Evolutionary conservation across 371 early-diverging fungal genomes (phyloP), one percentile per base, ranked within the genome.

Genomic region (Apophysomyces elegans): DNA sequence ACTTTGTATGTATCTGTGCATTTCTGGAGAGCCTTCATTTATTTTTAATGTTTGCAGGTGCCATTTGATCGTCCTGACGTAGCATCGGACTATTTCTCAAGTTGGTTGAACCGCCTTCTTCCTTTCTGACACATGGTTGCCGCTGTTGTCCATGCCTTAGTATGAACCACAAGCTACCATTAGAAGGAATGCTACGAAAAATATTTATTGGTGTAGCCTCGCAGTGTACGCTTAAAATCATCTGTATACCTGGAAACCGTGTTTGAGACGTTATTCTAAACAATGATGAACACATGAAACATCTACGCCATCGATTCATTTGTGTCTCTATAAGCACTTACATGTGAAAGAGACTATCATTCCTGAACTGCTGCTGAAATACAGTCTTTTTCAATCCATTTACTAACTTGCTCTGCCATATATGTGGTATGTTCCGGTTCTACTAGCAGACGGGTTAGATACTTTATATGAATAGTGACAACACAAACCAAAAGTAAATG

Each of bases 401-500:
- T 18, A 50, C 8, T 21, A 5, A 76, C 79, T 65, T 73, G 72
- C 8, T 74, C 36, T 16, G 73, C 75, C 80, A 74, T 76, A 59
- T 78, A 83, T 44, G 69, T 56, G 43, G 71, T 43, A 63, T 76
- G 68, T 4, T 70, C 50, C 35, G 65, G 54, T 21, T 76, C 72
- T 67, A 60, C 18, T 36, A 12, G n/a, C 21, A 13, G 36, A 59
- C 32, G 12, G 39, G 21, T 7, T 44, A 54, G n/a, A 37, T 47
- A 0, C 36, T 59, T 44, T 3, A 26, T 18, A 56, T 21, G 12
- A 37, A n/a, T 56, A 58, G 32, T 14, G 38, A 16, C 16, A 46
- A 35, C 39, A n/a, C 61, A 36, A 68, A 70, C 85, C 84, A 35
- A 90, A 65, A 59, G 90, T 90, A 75, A 93, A 93, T 12, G 91